Base-by-base conservation (phyloP, 495 filamentous ascomycete species). In the Hypoxylon subgilvum region DNA sequence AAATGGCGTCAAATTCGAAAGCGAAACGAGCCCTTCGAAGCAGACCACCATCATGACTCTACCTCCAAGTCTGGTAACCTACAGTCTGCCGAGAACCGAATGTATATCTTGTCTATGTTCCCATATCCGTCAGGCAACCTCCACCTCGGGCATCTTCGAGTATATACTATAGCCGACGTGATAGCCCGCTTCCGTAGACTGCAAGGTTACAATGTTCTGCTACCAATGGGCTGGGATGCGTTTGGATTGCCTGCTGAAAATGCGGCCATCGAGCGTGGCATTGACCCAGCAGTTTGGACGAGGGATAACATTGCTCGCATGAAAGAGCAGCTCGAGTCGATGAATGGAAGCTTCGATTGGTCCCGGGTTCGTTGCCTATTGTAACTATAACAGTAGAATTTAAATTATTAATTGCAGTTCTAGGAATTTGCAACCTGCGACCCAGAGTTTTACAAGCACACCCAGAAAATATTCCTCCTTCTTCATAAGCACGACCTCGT, bases 151-250 rank as follows among this genome's bases (percentile, higher is more conserved):
- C 91, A 96, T 70, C 77, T 96, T 10, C 84, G 91, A 2, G 89
- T 94, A 39, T 96, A 96, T 76, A 92, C 91, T 13, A 92, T 96
- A 53, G 89, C 91, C 30, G 91, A 96, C 74, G 87, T 91, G 2
- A 72, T 96, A 23, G 84, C 90, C 12, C 80, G 91, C 10, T 95
- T 88, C 63, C 84, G 86, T 61, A 82, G 80, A 6, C 87, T 96
- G 78, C 84, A 85, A 46, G 91, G 91, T 2, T 77, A 85, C 67
- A 74, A 88, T 45, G 91, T 96, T 23, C 69, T 95, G 17, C 83
- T 94, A 44, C 91, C 91, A 21, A 95, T 96, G 84, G 91, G 90
- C 2, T 96, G 91, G 91, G 91, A 96, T 78, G 90, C 89, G 14
- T 95, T 96, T 69, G 91, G 91, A 2, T 75, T 96, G 34, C 91